These are phyloP conservation scores for Scheffersomyces stipitis DNA, from an alignment of 805 yeast genomes.

Conservation along the genomic window DNA sequence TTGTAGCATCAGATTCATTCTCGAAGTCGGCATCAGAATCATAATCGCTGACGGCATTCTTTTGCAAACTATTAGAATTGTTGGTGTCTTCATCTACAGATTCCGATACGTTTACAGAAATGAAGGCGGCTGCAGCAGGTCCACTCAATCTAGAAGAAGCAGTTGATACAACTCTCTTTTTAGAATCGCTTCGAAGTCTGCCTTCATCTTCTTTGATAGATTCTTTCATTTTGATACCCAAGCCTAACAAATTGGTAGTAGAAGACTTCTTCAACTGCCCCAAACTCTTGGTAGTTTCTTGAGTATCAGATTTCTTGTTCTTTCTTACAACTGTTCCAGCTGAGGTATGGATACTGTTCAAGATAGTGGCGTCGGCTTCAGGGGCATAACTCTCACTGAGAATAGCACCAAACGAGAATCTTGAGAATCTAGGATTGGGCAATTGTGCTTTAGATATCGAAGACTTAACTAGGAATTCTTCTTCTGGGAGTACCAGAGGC, in stretches of 20 bases:
- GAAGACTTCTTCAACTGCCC: slow-evolving; percentile 22
- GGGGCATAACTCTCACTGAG: slow-evolving; percentile 3
- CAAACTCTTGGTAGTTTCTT: not conserved
- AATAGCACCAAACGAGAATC: slow-evolving; percentile 42
- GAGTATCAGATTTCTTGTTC: slow-evolving; percentile 1
- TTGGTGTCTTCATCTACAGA: slow-evolving; percentile 14
- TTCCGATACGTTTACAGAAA: slow-evolving; percentile 18
- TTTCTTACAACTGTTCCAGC: slow-evolving; percentile 21
- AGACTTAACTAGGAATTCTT: slow-evolving; percentile 5
- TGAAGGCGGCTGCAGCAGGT: slow-evolving; percentile 10
- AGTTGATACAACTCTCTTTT: not conserved
- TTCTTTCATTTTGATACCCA: slow-evolving; percentile 19
- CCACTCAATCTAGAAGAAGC: not conserved
- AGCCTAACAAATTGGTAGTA: slow-evolving; percentile 24
- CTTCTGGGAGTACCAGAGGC: slow-evolving; percentile 3
- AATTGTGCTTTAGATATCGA: slow-evolving; percentile 18
- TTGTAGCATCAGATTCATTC: slow-evolving; percentile 18
- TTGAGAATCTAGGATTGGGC: slow-evolving; percentile 45
- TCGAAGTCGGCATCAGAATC: slow-evolving; percentile 10
- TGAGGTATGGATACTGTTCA: slow-evolving; percentile 9
- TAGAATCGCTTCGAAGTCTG: no score
- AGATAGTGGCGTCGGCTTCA: slow-evolving; percentile 6
- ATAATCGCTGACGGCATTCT: slow-evolving; percentile 18
- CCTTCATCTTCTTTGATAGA: slow-evolving; percentile 1
- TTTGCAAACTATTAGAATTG: slow-evolving; percentile 15